Evolutionary conservation across 345 rosid species (phyloP).

Genomic region (Ricinus communis): DNA sequence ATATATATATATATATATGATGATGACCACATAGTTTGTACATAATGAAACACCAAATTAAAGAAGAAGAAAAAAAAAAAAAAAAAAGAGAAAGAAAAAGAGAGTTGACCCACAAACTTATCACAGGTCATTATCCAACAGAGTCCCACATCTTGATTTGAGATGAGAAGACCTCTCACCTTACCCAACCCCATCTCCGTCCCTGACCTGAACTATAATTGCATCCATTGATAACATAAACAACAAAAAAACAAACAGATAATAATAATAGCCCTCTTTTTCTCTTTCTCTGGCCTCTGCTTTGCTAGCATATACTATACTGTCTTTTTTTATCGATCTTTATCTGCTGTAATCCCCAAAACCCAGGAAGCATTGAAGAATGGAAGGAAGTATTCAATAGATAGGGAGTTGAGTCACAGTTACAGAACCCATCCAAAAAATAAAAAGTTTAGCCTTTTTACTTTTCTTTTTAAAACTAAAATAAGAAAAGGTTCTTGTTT

Average conservation of each 20-base stretch:
- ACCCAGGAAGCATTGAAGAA: conserved; percentile 35
- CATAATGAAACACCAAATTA: no score
- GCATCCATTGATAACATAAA: not conserved
- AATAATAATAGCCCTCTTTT: no score
- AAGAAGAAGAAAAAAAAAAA: no score
- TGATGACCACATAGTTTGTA: no score
- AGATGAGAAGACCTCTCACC: conserved; percentile 27
- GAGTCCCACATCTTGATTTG: conserved; percentile 8
- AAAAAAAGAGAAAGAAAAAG: not conserved
- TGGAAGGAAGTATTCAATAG: not conserved
- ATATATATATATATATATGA: no score
- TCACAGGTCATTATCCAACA: conserved; percentile 25
- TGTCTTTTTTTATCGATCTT: no score
- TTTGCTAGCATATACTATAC: no score
- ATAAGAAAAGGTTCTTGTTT: no score
- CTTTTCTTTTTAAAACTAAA: no score
- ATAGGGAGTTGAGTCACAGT: conserved; percentile 21
- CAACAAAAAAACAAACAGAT: no score
- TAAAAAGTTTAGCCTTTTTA: no score
- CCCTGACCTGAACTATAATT: not conserved
- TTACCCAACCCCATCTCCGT: not conserved
- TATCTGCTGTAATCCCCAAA: conserved; percentile 29
- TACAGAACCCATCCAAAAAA: not conserved
- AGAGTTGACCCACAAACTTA: conserved; percentile 25
- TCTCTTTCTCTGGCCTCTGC: no score